These are phyloP conservation scores for Hygrophoropsis aurantiaca DNA, from an alignment of 768 basidiomycete species.

Conservation along the genomic window DNA sequence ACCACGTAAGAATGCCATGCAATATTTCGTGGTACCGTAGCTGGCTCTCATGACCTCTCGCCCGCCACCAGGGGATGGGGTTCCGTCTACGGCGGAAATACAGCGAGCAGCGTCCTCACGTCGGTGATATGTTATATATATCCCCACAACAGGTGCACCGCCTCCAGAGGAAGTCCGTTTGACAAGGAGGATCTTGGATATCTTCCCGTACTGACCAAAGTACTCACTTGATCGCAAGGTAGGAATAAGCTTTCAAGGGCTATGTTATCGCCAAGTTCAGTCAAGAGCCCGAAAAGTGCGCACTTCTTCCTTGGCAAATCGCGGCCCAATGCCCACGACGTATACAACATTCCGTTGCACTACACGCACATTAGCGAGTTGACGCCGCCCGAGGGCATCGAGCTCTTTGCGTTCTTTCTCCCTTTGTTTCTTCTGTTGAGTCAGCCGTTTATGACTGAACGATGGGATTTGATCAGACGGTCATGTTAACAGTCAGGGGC, in stretches of 20 bases:
- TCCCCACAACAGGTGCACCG: conserved; percentile 76
- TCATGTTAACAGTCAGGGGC: background rate
- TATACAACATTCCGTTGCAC: conserved; percentile 96
- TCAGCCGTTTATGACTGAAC: conserved; percentile 86
- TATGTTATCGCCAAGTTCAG: conserved; percentile 5
- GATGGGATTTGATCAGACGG: conserved; percentile 9
- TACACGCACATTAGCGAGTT: conserved; percentile 92
- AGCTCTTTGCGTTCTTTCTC: conserved; percentile 96
- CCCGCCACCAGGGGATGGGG: conserved; percentile 85
- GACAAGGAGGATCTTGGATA: conserved; percentile 89
- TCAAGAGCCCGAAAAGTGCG: conserved; percentile 20
- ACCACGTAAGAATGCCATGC: conserved; percentile 91
- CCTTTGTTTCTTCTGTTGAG: conserved; percentile 91
- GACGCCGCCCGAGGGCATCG: conserved; percentile 78
- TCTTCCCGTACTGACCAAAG: conserved; percentile 98
- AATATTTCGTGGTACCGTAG: conserved; percentile 96
- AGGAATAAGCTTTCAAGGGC: conserved; percentile 67
- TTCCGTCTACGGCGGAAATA: conserved; percentile 91
- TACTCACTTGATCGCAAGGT: conserved; percentile 93
- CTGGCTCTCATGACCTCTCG: conserved; percentile 90
- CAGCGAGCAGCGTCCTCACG: conserved; percentile 94
- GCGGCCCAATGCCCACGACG: conserved; percentile 91
- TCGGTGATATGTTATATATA: conserved; percentile 95
- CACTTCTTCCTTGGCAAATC: conserved; percentile 96
- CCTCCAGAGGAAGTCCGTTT: conserved; percentile 82